phyloP scores from a whole-genome alignment of 164 flowering plant species.

The Amborella trichopoda region DNA sequence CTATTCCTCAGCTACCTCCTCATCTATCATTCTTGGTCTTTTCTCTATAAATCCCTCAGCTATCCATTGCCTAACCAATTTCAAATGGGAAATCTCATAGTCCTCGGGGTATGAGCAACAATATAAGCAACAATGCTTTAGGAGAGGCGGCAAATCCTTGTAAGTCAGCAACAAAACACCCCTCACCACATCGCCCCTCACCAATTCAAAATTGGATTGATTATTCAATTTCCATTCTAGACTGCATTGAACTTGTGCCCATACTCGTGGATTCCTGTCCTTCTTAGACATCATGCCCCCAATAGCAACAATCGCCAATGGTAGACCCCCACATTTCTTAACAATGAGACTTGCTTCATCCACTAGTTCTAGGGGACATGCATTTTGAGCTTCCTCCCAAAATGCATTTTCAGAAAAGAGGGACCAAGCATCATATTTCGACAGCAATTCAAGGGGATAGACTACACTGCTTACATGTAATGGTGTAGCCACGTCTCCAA shows the following conservation, averaged over 20 bases:
- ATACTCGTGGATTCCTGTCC: not conserved
- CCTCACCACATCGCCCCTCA: too few relatives aligned
- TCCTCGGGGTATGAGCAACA: conserved; percentile 3
- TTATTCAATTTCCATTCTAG: not conserved
- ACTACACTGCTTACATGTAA: not conserved
- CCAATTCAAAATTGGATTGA: too few relatives aligned
- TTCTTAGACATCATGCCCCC: not conserved
- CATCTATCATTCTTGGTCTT: not conserved
- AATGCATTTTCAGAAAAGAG: conserved; percentile 3
- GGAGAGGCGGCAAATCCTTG: not conserved
- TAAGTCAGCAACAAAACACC: conserved; percentile 4
- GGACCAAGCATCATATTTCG: conserved; percentile 1
- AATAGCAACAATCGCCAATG: not conserved
- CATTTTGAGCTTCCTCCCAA: too few relatives aligned
- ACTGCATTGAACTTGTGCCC: not conserved
- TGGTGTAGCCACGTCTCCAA: not conserved
- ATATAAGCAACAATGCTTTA: conserved; percentile 3
- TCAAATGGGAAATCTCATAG: not conserved
- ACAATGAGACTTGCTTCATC: too few relatives aligned
- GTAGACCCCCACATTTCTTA: conserved; percentile 1
- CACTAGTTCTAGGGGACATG: too few relatives aligned
- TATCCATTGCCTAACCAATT: conserved; percentile 4
- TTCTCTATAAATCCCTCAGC: conserved; percentile 1
- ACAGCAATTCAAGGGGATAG: not conserved
- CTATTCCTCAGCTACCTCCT: not conserved